Percentiles rank a stretch among this genome's conserved stretches.
These are phyloP conservation scores for Cyberlindnera veronae DNA, from an alignment of 805 yeast species.

Conservation along the genomic window DNA sequence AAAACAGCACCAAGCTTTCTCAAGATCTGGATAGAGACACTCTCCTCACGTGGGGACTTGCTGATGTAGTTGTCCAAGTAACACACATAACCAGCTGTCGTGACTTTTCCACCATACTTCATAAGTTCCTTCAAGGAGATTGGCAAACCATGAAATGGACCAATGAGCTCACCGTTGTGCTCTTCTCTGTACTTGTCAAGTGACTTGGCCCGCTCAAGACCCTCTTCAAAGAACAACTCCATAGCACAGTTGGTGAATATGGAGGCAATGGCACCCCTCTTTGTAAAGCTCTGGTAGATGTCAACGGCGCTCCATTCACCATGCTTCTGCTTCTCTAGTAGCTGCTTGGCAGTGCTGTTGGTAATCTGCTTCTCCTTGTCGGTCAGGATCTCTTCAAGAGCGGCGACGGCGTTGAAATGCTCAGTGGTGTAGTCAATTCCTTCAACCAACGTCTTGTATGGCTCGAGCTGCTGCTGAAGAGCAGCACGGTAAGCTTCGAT, in stretches of 20 bases:
- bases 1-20: conserved; percentile 45
- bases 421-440: conserved; percentile 19
- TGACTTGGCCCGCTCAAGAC: conserved; percentile 51
- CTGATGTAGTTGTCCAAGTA: conserved; percentile 40
- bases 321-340: conserved; percentile 19
- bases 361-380: conserved; percentile 24
- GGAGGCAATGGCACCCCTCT: conserved; percentile 56
- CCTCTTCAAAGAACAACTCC: conserved; percentile 50
- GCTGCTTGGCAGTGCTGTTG: conserved; percentile 14
- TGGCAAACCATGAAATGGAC: conserved; percentile 70
- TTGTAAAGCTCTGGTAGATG: conserved; percentile 51
- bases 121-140: conserved; percentile 66
- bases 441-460: conserved; percentile 16
- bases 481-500: conserved; percentile 20
- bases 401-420: conserved; percentile 24
- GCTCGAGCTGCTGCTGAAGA: conserved; percentile 20
- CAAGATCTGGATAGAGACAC: conserved; percentile 43
- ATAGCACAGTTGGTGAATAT: conserved; percentile 41
- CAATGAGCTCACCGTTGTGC: conserved; percentile 47
- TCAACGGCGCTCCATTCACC: conserved; percentile 37
- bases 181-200: conserved; percentile 45
- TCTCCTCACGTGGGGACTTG: conserved; percentile 39
- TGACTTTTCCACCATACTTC: conserved; percentile 50
- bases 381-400: conserved; percentile 14
- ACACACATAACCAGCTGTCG: conserved; percentile 60